Evolutionary conservation across 2,329 filamentous ascomycete genomes (phyloP), one percentile per base, ranked within the genome.

Genomic region (Ascochyta rabiei): DNA sequence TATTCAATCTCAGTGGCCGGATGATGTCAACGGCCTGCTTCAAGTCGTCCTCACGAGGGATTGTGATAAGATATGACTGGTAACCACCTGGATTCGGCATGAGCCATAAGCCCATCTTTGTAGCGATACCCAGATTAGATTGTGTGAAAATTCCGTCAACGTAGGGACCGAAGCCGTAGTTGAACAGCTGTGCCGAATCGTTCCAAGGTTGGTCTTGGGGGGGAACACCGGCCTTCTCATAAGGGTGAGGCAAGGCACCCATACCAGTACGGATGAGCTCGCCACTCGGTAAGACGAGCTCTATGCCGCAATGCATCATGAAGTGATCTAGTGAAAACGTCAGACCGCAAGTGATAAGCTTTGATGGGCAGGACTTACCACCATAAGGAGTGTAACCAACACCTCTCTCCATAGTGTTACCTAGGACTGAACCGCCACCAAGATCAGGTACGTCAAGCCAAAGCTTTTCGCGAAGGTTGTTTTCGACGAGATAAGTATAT

Each of bases 11-110:
- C 12, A 63, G 46, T 3, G 79, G 79, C 1, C 80, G 73, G 53
- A 81, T 80, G 41, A 82, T 79, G 38, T 83, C 79, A 40, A 81
- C 74, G n/a, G 78, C 69, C 39, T 79, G 72, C 18, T 77, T 69
- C 3, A 83, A 72, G 48, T 83, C 79, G 21, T 81, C 77, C 31
- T 83, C 80, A 18, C 71, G 74, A 0, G 78, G 77, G 31, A 83
- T 76, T 0, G 79, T 81, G 59, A 77, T 72, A 23, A 76, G 49
- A 40, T 75, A 75, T n/a, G 57, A 43, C 35, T 61, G 60, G 53
- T 54, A 58, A 18, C 55, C 53, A n/a, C 77, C 80, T 0, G 81
- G 81, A 40, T 82, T 81, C 1, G 79, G 77, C 81, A 84, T 83
- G 24, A 85, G 71, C 70, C 75, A 59, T 35, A 64, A 49, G 16